Percentiles rank a stretch among this genome's conserved stretches.
Conservation (phyloP, 2,329 filamentous ascomycete genomes). For the Botryotinia convoluta region DNA sequence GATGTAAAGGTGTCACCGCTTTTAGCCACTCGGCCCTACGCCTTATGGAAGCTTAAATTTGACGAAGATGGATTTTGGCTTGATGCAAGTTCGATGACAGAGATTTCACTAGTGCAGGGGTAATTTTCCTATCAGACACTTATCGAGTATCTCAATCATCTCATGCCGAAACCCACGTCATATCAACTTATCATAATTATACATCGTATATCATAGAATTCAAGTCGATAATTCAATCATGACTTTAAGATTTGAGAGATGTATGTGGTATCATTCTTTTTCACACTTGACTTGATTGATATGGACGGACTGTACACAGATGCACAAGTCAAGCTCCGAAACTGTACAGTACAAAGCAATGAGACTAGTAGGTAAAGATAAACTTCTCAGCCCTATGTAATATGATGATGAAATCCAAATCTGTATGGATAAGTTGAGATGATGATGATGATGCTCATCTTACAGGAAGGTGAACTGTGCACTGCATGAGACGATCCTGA, state of each 20-base stretch:
- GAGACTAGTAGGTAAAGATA: constrained; percentile 3
- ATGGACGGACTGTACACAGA: not conserved
- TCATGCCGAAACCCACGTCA: not conserved
- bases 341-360: not conserved
- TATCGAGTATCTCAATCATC: constrained; percentile 7
- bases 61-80: constrained; percentile 5
- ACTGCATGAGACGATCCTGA: constrained; percentile 7
- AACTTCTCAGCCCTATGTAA: constrained; percentile 16
- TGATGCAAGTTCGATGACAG: constrained; percentile 12
- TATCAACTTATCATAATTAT: not conserved
- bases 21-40: constrained; percentile 17
- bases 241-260: not conserved
- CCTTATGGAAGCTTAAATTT: constrained; percentile 16
- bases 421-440: constrained; percentile 6
- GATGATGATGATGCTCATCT: constrained; percentile 9
- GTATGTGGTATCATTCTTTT: not conserved
- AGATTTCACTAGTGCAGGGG: constrained; percentile 15
- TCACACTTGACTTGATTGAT: constrained; percentile 10
- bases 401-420: not conserved
- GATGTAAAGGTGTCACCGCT: constrained; percentile 10
- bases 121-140: constrained; percentile 11
- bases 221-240: not conserved
- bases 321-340: not conserved
- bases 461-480: constrained; percentile 15
- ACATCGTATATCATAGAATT: not conserved